Percentiles rank a stretch among this genome's conserved stretches.
Evolutionary conservation across 805 yeast species (phyloP).

Genomic region (Hyphopichia homilentoma): DNA sequence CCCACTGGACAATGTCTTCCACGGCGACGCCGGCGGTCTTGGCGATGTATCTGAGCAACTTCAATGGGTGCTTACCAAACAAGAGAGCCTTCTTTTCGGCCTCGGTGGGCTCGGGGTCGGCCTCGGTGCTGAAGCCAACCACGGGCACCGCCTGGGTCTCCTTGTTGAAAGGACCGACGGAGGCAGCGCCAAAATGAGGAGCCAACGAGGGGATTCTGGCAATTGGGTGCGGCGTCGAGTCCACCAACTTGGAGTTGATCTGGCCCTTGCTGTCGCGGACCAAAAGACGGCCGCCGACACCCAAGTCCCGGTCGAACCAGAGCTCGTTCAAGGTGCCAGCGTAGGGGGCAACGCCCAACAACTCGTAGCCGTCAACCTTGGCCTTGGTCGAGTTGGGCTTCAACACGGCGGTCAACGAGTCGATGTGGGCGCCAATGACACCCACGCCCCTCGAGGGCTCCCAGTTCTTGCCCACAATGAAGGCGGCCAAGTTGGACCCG

Average conservation of each 20-base stretch:
- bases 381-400: constrained; percentile 68
- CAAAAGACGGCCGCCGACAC: constrained; percentile 75
- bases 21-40: constrained; percentile 56
- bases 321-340: constrained; percentile 62
- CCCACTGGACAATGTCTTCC: constrained; percentile 62
- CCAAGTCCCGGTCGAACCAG: constrained; percentile 87
- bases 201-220: constrained; percentile 84
- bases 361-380: constrained; percentile 67
- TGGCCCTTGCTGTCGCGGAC: constrained; percentile 33
- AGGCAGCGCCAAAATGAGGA: constrained; percentile 76
- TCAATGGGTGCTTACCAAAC: constrained; percentile 63
- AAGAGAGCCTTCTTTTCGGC: constrained; percentile 64
- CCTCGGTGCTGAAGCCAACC: constrained; percentile 45
- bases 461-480: constrained; percentile 66
- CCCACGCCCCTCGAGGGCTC: constrained; percentile 63
- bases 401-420: constrained; percentile 62
- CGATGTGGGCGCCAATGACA: constrained; percentile 71
- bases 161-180: constrained; percentile 66
- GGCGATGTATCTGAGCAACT: constrained; percentile 66
- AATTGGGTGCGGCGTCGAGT: constrained; percentile 63
- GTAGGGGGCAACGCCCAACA: constrained; percentile 81
- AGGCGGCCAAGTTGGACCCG: constrained; percentile 67
- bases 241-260: constrained; percentile 44
- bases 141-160: constrained; percentile 81
- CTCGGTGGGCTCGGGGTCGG: constrained; percentile 45